A percentile compares a stretch with the other conserved stretches of the same genome.
These are phyloP conservation scores for Aquanectria penicillioides DNA, from an alignment of 2,329 filamentous ascomycete genomes.

Conservation along the genomic window DNA sequence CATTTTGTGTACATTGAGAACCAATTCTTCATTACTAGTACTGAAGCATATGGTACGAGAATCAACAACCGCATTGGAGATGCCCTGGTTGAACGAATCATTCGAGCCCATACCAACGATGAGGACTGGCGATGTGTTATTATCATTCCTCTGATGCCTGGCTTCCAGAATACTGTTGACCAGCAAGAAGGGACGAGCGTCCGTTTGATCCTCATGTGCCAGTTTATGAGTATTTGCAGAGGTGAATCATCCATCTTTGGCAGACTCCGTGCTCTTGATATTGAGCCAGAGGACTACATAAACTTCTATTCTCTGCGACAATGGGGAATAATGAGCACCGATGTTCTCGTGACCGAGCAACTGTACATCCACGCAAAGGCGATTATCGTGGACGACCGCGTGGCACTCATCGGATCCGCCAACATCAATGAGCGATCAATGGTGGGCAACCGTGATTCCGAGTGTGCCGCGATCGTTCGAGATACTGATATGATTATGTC, in stretches of 20 bases:
- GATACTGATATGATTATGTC: constrained; percentile 95
- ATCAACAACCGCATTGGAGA: constrained; percentile 96
- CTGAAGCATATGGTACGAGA: constrained; percentile 84
- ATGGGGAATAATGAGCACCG: constrained; percentile 91
- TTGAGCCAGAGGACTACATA: constrained; percentile 95
- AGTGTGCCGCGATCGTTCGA: constrained; percentile 87
- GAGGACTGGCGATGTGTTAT: constrained; percentile 93
- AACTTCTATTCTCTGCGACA: constrained; percentile 92
- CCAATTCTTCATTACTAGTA: constrained; percentile 97
- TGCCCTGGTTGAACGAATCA: constrained; percentile 90
- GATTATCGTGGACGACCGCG: constrained; percentile 93
- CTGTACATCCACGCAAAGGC: constrained; percentile 98
- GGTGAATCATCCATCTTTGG: constrained; percentile 94
- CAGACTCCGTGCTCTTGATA: constrained; percentile 78
- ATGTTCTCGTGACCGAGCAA: constrained; percentile 90
- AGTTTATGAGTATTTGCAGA: constrained; percentile 94
- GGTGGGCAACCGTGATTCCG: constrained; percentile 91
- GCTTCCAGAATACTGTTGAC: constrained; percentile 96
- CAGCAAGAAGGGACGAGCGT: constrained; percentile 94
- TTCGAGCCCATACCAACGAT: constrained; percentile 81
- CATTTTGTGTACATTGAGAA: constrained; percentile 99
- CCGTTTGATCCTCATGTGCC: constrained; percentile 94
- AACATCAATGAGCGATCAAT: constrained; percentile 99
- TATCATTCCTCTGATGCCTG: constrained; percentile 95
- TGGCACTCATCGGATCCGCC: constrained; percentile 93